These are phyloP conservation scores for Candida argentea DNA, from an alignment of 805 yeast species.

Conservation along the genomic window DNA sequence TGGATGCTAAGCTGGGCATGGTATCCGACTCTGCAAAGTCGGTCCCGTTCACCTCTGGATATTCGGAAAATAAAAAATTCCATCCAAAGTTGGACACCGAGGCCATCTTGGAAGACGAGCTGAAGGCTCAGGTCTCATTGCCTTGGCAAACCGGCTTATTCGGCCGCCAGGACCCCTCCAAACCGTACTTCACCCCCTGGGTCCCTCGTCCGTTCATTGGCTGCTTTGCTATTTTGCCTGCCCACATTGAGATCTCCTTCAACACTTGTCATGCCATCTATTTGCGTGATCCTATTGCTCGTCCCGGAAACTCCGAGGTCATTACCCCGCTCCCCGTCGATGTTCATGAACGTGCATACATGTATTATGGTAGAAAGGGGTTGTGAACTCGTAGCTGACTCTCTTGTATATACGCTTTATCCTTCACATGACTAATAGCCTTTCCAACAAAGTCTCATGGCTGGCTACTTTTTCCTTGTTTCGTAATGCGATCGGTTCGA, in stretches of 20 bases:
- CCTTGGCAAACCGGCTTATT: constrained; percentile 77
- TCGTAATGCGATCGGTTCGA: no score
- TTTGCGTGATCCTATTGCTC: constrained; percentile 90
- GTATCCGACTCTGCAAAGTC: constrained; percentile 17
- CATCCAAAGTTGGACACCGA: constrained; percentile 32
- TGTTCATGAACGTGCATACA: constrained; percentile 86
- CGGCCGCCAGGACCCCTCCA: constrained; percentile 70
- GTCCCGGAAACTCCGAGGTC: constrained; percentile 95
- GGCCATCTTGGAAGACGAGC: constrained; percentile 41
- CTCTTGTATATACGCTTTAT: neutral
- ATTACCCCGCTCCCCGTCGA: constrained; percentile 78
- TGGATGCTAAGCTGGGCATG: constrained; percentile 15
- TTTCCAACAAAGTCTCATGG: neutral
- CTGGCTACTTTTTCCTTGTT: neutral
- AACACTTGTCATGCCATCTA: constrained; percentile 94
- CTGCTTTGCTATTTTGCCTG: constrained; percentile 85
- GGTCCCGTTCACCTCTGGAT: constrained; percentile 19
- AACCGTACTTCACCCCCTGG: constrained; percentile 95
- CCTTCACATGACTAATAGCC: no score
- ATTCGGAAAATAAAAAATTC: constrained; percentile 18
- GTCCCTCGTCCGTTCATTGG: constrained; percentile 87
- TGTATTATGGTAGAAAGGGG: constrained; percentile 81
- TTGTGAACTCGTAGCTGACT: constrained; percentile 13
- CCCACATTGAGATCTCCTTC: constrained; percentile 84
- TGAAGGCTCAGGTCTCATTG: constrained; percentile 39